These are phyloP conservation scores for Leishmania turanica DNA, from an alignment of 208 protist species.

Conservation along the genomic window DNA sequence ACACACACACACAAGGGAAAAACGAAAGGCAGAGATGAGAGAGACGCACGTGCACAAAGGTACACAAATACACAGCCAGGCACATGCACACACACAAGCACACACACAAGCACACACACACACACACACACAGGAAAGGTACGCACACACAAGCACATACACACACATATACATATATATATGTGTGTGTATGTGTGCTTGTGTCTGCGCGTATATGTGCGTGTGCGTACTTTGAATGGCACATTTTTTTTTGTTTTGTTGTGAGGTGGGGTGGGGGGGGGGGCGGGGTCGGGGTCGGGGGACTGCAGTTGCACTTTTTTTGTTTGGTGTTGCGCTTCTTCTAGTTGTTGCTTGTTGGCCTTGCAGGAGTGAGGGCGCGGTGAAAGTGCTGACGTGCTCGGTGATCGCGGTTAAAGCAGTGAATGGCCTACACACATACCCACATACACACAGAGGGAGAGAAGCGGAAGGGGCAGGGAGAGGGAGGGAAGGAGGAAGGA, in stretches of 20 bases:
- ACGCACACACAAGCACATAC: background rate
- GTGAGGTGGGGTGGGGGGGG: too few species aligned
- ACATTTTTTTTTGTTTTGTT: background rate
- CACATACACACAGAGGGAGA: background rate
- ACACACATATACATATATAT: background rate
- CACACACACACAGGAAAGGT: background rate
- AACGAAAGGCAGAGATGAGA: slow-evolving; percentile 4
- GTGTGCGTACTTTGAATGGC: background rate
- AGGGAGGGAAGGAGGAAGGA: background rate
- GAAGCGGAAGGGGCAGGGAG: background rate
- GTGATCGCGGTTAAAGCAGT: background rate
- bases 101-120: background rate
- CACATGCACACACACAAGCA: background rate
- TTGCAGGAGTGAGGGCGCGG: background rate
- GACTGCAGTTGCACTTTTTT: too few species aligned
- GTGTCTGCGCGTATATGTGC: background rate
- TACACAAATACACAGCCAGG: background rate
- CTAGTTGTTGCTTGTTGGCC: background rate
- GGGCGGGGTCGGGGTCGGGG: too few species aligned
- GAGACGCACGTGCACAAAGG: background rate
- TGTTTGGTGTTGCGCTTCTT: background rate
- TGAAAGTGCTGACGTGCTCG: background rate
- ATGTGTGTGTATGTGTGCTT: background rate
- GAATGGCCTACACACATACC: background rate
- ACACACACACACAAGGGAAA: background rate